Evolutionary conservation across 2,329 filamentous ascomycete genomes (phyloP).

Genomic region (Penicillium paneum): DNA sequence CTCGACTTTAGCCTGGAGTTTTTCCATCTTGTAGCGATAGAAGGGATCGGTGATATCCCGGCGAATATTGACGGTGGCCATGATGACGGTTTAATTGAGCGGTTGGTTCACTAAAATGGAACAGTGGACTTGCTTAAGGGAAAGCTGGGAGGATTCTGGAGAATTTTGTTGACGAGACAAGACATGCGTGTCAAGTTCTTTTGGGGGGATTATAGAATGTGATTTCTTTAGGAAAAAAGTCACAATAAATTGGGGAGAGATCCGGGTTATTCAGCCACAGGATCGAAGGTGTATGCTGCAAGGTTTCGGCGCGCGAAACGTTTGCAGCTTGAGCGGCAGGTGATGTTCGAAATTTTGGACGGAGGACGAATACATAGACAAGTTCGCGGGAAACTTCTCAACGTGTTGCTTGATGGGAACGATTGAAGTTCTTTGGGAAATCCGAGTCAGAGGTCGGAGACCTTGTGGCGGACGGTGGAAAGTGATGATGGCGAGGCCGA

Average conservation of each 20-base stretch:
- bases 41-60: slow-evolving; percentile 97
- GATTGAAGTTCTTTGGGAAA: slow-evolving; percentile 29
- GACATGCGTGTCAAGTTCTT: slow-evolving; percentile 55
- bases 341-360: slow-evolving; percentile 90
- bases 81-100: slow-evolving; percentile 55
- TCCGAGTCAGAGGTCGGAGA: slow-evolving; percentile 24
- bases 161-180: slow-evolving; percentile 49
- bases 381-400: slow-evolving; percentile 38
- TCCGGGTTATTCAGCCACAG: slow-evolving; percentile 70
- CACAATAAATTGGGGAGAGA: slow-evolving; percentile 25
- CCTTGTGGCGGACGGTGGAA: slow-evolving; percentile 8
- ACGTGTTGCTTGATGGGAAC: slow-evolving; percentile 39
- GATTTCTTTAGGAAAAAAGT: slow-evolving; percentile 32
- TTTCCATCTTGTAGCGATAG: slow-evolving; percentile 99
- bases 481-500: slow-evolving; percentile 24
- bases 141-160: slow-evolving; percentile 42
- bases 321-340: slow-evolving; percentile 91
- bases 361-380: slow-evolving; percentile 99
- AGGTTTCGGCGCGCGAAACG: slow-evolving; percentile 93
- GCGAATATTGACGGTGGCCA: slow-evolving; percentile 98
- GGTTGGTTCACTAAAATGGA: slow-evolving; percentile 30
- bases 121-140: slow-evolving; percentile 27
- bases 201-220: slow-evolving; percentile 28
- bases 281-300: slow-evolving; percentile 85
- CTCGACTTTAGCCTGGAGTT: slow-evolving; percentile 97